These are phyloP conservation scores for Acarospora socialis DNA, from an alignment of 2,329 filamentous ascomycete species.

Conservation along the genomic window DNA sequence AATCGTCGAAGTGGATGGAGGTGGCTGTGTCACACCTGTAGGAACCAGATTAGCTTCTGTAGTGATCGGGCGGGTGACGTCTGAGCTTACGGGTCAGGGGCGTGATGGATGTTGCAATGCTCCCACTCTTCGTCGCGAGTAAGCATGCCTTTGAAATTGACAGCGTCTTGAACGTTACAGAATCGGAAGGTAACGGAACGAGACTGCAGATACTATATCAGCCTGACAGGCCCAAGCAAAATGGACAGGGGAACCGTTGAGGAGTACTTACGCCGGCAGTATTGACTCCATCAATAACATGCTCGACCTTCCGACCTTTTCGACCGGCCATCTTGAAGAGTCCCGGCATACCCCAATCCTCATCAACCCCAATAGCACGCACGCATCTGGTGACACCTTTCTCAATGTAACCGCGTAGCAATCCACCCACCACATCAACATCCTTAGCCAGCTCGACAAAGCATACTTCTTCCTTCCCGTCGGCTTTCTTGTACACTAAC, in stretches of 20 bases:
- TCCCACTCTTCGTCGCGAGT: slow-evolving; percentile 31
- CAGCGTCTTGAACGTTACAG: slow-evolving; percentile 31
- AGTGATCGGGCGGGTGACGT: neutral
- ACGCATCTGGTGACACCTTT: slow-evolving; percentile 32
- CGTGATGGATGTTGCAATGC: slow-evolving; percentile 29
- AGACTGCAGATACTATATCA: slow-evolving; percentile 18
- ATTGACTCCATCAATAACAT: slow-evolving; percentile 28
- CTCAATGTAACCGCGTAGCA: slow-evolving; percentile 27
- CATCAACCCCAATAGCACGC: slow-evolving; percentile 27
- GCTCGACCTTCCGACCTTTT: slow-evolving; percentile 30
- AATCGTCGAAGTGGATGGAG: slow-evolving; percentile 8
- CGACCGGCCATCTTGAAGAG: slow-evolving; percentile 26
- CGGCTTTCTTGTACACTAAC: slow-evolving; percentile 20
- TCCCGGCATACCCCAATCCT: slow-evolving; percentile 24
- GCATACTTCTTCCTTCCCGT: slow-evolving; percentile 19
- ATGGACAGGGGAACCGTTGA: neutral
- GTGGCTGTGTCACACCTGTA: slow-evolving; percentile 8
- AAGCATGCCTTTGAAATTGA: slow-evolving; percentile 29
- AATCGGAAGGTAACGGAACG: slow-evolving; percentile 35
- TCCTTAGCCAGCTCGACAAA: slow-evolving; percentile 26
- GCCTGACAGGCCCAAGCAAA: neutral
- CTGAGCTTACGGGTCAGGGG: slow-evolving; percentile 25
- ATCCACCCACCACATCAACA: slow-evolving; percentile 27
- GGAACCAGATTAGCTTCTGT: neutral
- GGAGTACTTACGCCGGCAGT: slow-evolving; percentile 26